Percentiles rank a stretch among this genome's conserved stretches.
These are phyloP conservation scores for Coemansia sp. DNA, from an alignment of 371 early-diverging fungal species.

Conservation along the genomic window DNA sequence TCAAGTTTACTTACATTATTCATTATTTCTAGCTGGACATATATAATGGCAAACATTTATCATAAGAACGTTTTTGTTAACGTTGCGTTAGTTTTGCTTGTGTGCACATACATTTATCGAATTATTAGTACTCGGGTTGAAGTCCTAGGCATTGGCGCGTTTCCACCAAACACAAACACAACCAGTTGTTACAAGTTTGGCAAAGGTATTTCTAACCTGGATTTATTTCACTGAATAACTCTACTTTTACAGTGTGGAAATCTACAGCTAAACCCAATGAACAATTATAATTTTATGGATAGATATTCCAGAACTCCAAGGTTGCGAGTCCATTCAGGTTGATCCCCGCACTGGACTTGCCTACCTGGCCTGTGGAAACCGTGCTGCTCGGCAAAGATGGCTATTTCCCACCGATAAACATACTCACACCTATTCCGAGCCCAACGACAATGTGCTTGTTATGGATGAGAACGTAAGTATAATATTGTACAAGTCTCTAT, in stretches of 20 bases:
- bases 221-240: neutral
- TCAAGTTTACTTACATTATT: neutral
- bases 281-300: slow-evolving; percentile 1
- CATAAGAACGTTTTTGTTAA: slow-evolving; percentile 29
- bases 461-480: slow-evolving; percentile 48
- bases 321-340: slow-evolving; percentile 57
- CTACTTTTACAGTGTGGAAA: neutral
- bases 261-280: neutral
- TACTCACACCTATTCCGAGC: slow-evolving; percentile 27
- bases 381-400: slow-evolving; percentile 51
- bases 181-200: slow-evolving; percentile 37
- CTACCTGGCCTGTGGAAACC: slow-evolving; percentile 55
- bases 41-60: neutral
- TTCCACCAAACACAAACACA: slow-evolving; percentile 25
- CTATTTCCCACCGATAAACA: slow-evolving; percentile 39
- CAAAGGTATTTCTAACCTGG: slow-evolving; percentile 24
- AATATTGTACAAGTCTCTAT: neutral
- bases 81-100: slow-evolving; percentile 17
- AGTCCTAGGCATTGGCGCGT: slow-evolving; percentile 36
- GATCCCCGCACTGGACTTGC: slow-evolving; percentile 54
- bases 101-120: slow-evolving; percentile 18
- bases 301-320: slow-evolving; percentile 46
- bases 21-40: neutral
- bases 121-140: slow-evolving; percentile 20
- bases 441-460: slow-evolving; percentile 49